Conservation (phyloP, 2,329 filamentous ascomycete species). For the Phyllosticta citrichinensis region DNA sequence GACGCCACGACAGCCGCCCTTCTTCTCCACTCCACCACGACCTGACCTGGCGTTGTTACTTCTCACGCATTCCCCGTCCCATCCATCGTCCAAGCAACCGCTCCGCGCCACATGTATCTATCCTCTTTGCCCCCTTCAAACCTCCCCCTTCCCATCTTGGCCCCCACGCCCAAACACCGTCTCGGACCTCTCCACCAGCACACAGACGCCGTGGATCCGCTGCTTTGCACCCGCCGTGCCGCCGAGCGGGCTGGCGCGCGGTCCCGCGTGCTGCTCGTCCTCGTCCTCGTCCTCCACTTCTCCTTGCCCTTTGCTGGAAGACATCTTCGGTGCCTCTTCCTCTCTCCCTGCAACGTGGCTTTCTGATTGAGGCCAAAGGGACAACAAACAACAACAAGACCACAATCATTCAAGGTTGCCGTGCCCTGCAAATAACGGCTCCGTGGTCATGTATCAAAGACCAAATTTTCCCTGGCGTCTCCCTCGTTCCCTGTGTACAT, state of each 20-base stretch:
- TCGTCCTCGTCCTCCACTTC: neutral
- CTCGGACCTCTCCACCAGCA: neutral
- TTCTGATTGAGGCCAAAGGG: too few relatives aligned
- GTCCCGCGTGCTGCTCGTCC: neutral
- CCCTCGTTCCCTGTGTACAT: too few relatives aligned
- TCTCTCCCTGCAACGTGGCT: too few relatives aligned
- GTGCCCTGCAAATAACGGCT: too few relatives aligned
- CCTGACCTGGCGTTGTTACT: neutral
- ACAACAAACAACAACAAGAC: too few relatives aligned
- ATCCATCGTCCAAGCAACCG: neutral
- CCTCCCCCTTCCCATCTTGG: neutral
- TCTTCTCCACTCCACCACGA: neutral
- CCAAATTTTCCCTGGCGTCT: too few relatives aligned
- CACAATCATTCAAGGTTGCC: too few relatives aligned
- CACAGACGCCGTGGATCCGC: neutral
- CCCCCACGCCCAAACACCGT: neutral
- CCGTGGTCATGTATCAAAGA: too few relatives aligned
- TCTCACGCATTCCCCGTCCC: neutral
- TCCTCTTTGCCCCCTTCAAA: neutral
- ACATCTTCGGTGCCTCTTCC: too few relatives aligned
- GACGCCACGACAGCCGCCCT: neutral
- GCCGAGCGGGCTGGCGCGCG: neutral
- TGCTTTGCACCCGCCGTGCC: neutral
- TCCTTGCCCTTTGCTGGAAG: neutral
- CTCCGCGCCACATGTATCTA: neutral